Conservation (phyloP, 2,329 filamentous ascomycete species). For the Domatiomyces catenatus region DNA sequence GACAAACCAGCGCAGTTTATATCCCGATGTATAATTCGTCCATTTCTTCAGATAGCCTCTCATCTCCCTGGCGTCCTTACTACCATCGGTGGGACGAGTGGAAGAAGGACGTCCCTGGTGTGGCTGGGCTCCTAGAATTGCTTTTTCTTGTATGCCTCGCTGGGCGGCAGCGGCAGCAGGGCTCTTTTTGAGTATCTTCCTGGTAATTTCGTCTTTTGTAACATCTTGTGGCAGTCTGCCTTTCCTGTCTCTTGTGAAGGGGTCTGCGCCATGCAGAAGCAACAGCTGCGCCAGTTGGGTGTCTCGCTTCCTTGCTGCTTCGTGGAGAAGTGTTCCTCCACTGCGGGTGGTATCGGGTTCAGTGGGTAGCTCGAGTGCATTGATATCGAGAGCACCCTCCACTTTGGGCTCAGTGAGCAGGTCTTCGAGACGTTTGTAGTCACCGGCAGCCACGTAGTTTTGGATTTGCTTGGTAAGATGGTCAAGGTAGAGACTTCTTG, state of each 20-base stretch:
- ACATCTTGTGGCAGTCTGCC: slow-evolving; percentile 92
- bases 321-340: slow-evolving; percentile 86
- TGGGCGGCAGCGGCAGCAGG: slow-evolving; percentile 89
- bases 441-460: slow-evolving; percentile 52
- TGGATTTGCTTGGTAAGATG: slow-evolving; percentile 73
- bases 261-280: slow-evolving; percentile 85
- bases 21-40: slow-evolving; percentile 97
- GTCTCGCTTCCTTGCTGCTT: slow-evolving; percentile 79
- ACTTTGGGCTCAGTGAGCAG: slow-evolving; percentile 73
- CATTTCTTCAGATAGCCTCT: slow-evolving; percentile 98
- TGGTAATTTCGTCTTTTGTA: slow-evolving; percentile 82
- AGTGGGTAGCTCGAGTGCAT: slow-evolving; percentile 74
- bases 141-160: slow-evolving; percentile 90
- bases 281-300: slow-evolving; percentile 76
- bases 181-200: slow-evolving; percentile 79
- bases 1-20: slow-evolving; percentile 95
- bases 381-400: slow-evolving; percentile 78
- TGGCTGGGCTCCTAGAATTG: slow-evolving; percentile 64
- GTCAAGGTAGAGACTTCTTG: slow-evolving; percentile 79
- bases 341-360: slow-evolving; percentile 61
- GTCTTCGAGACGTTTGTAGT: slow-evolving; percentile 64
- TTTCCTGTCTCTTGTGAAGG: slow-evolving; percentile 85
- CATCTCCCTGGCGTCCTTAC: slow-evolving; percentile 87
- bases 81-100: slow-evolving; percentile 39
- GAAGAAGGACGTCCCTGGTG: slow-evolving; percentile 25